These are phyloP conservation scores for Cenchrus fungigraminus DNA, from an alignment of 176 grass and related monocot genomes.

Conservation along the genomic window DNA sequence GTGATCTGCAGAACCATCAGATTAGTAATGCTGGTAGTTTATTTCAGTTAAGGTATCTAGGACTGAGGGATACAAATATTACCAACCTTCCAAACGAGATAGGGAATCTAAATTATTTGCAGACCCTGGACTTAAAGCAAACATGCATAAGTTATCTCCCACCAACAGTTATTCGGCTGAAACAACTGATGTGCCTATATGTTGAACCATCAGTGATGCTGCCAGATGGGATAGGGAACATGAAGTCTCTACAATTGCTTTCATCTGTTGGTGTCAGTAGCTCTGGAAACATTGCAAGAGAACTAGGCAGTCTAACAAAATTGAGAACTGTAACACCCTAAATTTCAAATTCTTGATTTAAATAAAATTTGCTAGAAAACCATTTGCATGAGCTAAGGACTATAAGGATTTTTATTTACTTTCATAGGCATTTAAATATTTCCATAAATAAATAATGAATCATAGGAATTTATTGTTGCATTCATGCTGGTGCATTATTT, in stretches of 20 bases:
- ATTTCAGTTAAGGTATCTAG: constrained; percentile 34
- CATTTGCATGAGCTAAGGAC: no score
- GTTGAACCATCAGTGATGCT: background rate
- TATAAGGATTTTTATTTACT: no score
- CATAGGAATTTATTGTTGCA: no score
- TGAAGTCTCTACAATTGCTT: background rate
- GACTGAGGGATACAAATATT: constrained; percentile 21
- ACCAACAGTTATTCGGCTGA: background rate
- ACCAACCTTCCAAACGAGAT: constrained; percentile 1
- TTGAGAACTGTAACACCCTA: background rate
- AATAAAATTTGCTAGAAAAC: no score
- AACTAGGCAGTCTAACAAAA: background rate
- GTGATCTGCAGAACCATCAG: background rate
- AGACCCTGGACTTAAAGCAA: constrained; percentile 12
- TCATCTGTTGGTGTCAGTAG: background rate
- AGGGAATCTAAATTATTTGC: constrained; percentile 15
- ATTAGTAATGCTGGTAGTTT: background rate
- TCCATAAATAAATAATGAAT: no score
- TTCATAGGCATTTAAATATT: no score
- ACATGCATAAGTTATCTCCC: constrained; percentile 6
- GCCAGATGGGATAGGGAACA: constrained; percentile 26
- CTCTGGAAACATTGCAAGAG: background rate
- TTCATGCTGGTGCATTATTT: no score
- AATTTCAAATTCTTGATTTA: no score
- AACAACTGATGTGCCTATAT: background rate